Base-by-base conservation (phyloP, 2,329 filamentous ascomycete genomes). In the Fusarium coffeatum region DNA sequence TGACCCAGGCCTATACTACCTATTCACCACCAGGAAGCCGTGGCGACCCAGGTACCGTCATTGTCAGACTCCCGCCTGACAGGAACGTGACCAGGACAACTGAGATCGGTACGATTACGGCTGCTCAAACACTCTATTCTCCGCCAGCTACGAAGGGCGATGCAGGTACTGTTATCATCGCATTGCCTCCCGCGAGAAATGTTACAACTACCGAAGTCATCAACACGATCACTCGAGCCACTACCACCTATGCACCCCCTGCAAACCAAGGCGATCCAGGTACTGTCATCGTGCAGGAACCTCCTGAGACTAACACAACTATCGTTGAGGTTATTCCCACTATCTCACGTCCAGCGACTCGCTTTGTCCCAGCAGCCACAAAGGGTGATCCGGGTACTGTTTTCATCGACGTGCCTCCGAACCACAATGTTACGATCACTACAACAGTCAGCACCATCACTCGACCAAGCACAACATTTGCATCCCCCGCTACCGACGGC, bases 351-450 rank as follows among this genome's bases (percentile, higher is more conserved):
- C 65, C 63, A 15, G 51, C 42, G 16, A 68, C 65, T 13, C 49
- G 56, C 6, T 68, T 30, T 22, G 30, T 34, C 5, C 15, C 65
- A 2, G 57, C 64, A 22, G 63, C 50, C 8, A 47, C 50, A 1
- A 37, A 34, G n/a, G 64, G 63, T 15, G 64, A 68, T 23, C 63
- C 47, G 30, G 64, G 63, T 22, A 67, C 64, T 28, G 47, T 68
- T 7, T 58, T 43, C n/a, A 46, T 68, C 37, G 64, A 68, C 12
- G 46, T 67, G 16, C 64, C 64, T 12, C 64, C 64, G 1, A 51
- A 63, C 32, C 47, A 56, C 10, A 68, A 67, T 13, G 64, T 67
- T 22, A 68, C 64, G 8, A 59, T 55, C n/a, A 68, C 64, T 2
- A 55, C 55, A 3, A 58, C 50, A 6, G 42, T 70, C 37, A 70